Evolutionary conservation across 179 eudicot genomes (phyloP), one percentile per base, ranked within the genome.

Genomic region (Nepenthes alata): DNA sequence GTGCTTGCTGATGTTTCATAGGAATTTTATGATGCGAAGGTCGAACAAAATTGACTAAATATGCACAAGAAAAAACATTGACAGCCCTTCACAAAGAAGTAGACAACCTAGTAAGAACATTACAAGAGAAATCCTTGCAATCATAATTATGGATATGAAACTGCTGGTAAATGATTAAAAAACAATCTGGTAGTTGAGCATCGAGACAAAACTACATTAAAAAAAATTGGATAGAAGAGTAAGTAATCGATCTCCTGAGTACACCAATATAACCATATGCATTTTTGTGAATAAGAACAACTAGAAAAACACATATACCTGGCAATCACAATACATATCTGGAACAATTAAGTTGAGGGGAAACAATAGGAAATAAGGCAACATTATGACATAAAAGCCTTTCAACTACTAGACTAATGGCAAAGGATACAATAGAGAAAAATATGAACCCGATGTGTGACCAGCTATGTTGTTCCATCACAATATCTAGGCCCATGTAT

Each of bases 401-500:
- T 14, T 57, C 0, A 51, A 50, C 44, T 67, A n/a, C 9, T 60
- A 14, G 47, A 54, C 57, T 16, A 47, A 62, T 62, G 59, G 59
- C 52, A 55, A 75, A 90, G 99, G 99, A 94, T 94, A 94, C 99
- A 70, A 94, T 87, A 61, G 99, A 87, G 71, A 87, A 94, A 72
- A 90, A 89, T 84, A 91, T 86, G 67, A 91, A 91, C 70, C 97
- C 96, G 39, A 91, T 60, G 66, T 91, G 97, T 57, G 97, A 88
- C 97, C 94, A 91, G 84, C 95, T 91, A 75, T 91, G 97, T 71
- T 77, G 76, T 78, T 91, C 97, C 96, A 91, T 91, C 66, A 90
- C 97, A 76, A 91, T 91, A 82, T 91, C 97, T 78, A 91, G 88
- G 58, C 97, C 97, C 96, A 91, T 91, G 84, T 91, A 91, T 58